Evolutionary conservation across 495 filamentous ascomycete genomes (phyloP), one percentile per base, ranked within the genome.

Genomic region (Aspergillus kassunensis): DNA sequence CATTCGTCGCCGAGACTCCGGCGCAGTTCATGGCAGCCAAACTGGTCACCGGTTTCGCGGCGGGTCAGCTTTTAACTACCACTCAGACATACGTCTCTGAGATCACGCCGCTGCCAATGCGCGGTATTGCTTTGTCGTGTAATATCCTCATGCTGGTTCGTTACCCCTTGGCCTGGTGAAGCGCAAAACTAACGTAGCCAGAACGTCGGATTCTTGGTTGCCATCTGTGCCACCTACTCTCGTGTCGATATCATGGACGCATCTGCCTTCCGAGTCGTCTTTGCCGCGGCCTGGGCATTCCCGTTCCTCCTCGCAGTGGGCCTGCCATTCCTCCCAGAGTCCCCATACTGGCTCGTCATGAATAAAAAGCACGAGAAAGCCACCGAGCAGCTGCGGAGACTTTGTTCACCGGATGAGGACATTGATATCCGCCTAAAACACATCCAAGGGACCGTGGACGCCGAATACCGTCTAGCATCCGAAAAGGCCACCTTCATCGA

Each of bases 61-160:
- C 59, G 40, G 55, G 62, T n/a, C 42, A 61, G 16, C 44, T 48
- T 30, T 54, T 57, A 48, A 58, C 64, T 1, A 53, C 45, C 2
- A 55, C 52, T 1, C 62, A 65, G 46, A 67, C 60, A 4, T 67
- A 64, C 16, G 52, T 67, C 16, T 65, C 64, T 0, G 62, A 67
- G 44, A 55, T 64, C 10, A 51, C 62, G 2, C 57, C 64, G 11
- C 24, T 57, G 29, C 44, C 29, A 13, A 33, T 67, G 27, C 59
- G 64, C 16, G 56, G 62, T 6, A 55, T 61, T 30, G 57, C 59
- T 4, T 53, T 65, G 21, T 55, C 52, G 11, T 44, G 36, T 16
- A 59, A 57, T 34, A 65, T 57, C 11, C 54, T 63, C 27, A 51
- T 34, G 44, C 54, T 56, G 40, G 60, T 34, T 27, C 9, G 10